A percentile compares a stretch with the other conserved stretches of the same genome.
These are phyloP conservation scores for Penicillium sp. DNA, from an alignment of 2,329 filamentous ascomycete species.

Conservation along the genomic window DNA sequence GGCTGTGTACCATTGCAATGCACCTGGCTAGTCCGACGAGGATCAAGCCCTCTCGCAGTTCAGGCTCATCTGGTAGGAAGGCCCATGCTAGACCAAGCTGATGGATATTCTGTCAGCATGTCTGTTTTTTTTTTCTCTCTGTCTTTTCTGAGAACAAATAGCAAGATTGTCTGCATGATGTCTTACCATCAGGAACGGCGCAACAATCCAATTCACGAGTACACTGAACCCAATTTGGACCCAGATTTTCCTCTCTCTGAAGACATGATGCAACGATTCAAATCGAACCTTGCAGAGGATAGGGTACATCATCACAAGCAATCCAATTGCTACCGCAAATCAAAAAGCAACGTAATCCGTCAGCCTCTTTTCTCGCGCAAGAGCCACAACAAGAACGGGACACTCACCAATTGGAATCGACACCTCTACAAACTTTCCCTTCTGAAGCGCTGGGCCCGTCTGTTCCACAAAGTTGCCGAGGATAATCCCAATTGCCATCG, in stretches of 20 bases:
- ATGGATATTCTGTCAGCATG: not conserved
- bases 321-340: slow-evolving; percentile 57
- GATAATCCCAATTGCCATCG: slow-evolving; percentile 59
- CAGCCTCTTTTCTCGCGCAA: too few species aligned
- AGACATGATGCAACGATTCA: slow-evolving; percentile 64
- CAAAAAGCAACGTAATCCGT: not conserved
- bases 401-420: slow-evolving; percentile 58
- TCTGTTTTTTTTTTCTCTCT: not conserved
- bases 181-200: slow-evolving; percentile 72
- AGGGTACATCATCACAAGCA: slow-evolving; percentile 92
- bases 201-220: slow-evolving; percentile 78
- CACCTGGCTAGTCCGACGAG: slow-evolving; percentile 79
- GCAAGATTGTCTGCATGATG: not conserved
- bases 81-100: slow-evolving; percentile 46
- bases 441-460: slow-evolving; percentile 58
- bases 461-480: slow-evolving; percentile 67
- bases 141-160: too few species aligned
- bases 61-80: slow-evolving; percentile 47
- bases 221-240: slow-evolving; percentile 70
- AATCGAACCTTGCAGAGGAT: slow-evolving; percentile 83
- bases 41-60: slow-evolving; percentile 60
- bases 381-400: not conserved
- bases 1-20: slow-evolving; percentile 67
- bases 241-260: slow-evolving; percentile 61
- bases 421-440: slow-evolving; percentile 65